phyloP scores from a whole-genome alignment of 129 eudicot genomes.

The Ambrosia trifida region DNA sequence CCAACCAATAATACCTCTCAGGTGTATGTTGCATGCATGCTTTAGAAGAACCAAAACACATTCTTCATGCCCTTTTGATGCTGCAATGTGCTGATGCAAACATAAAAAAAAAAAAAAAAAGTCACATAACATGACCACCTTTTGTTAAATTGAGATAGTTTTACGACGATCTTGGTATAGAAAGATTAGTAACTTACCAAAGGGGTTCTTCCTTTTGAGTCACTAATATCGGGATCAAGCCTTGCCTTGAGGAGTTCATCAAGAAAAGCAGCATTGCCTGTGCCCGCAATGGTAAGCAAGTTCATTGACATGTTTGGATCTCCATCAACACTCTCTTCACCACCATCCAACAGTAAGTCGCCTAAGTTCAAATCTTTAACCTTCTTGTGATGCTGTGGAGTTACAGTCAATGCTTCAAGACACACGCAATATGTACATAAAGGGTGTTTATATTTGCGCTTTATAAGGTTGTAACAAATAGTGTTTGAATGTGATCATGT shows the following conservation, averaged over 20 bases:
- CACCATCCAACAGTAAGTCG: slow-evolving; percentile 59
- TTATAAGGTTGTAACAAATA: too few relatives aligned
- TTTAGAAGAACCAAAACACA: slow-evolving; percentile 85
- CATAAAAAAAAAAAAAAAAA: neutral
- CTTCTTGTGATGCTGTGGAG: slow-evolving; percentile 69
- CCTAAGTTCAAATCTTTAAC: slow-evolving; percentile 67
- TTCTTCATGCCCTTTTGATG: slow-evolving; percentile 90
- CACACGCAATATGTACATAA: slow-evolving; percentile 8
- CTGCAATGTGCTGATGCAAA: slow-evolving; percentile 80
- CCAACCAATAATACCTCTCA: slow-evolving; percentile 51
- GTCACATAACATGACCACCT: neutral
- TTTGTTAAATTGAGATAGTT: too few relatives aligned
- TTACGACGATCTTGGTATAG: too few relatives aligned
- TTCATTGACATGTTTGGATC: slow-evolving; percentile 76
- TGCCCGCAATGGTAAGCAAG: slow-evolving; percentile 71
- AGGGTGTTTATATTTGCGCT: neutral
- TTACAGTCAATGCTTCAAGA: slow-evolving; percentile 12
- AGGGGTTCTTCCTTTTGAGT: slow-evolving; percentile 84
- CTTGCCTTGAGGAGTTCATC: slow-evolving; percentile 86
- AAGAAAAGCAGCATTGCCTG: slow-evolving; percentile 89
- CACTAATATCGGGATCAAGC: slow-evolving; percentile 78
- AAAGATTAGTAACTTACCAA: slow-evolving; percentile 53
- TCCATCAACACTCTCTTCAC: slow-evolving; percentile 58
- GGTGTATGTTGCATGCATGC: slow-evolving; percentile 78
- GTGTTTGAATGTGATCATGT: too few relatives aligned